Evolutionary conservation across 176 grass and related monocot species (phyloP).

Genomic region (Eleusine indica): DNA sequence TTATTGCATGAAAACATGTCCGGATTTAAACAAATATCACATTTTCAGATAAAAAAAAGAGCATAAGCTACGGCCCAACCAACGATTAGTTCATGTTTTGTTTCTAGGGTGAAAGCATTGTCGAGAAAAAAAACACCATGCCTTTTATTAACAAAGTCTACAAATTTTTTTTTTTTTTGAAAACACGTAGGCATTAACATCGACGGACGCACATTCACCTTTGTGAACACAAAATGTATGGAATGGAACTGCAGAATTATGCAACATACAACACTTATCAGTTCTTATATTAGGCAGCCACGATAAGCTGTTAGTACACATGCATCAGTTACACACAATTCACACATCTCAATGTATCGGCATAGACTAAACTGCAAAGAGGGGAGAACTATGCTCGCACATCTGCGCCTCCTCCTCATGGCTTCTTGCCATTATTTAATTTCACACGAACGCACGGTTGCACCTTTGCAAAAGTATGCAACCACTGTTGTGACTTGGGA

Average conservation of each 20-base stretch:
- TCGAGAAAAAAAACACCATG: no score
- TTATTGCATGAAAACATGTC: no score
- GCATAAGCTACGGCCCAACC: no score
- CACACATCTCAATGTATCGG: background rate
- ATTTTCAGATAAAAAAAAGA: no score
- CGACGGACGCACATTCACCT: no score
- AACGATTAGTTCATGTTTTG: no score
- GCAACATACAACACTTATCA: background rate
- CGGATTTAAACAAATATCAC: no score
- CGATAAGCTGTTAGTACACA: background rate
- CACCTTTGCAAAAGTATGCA: background rate
- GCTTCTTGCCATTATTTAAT: conserved; percentile 10
- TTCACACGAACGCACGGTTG: conserved; percentile 5
- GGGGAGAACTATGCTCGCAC: background rate
- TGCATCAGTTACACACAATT: background rate
- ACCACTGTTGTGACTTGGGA: background rate
- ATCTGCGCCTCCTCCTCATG: conserved; percentile 6
- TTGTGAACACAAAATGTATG: no score
- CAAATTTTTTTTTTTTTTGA: no score
- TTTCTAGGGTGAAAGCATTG: no score
- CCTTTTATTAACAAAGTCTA: no score
- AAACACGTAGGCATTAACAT: no score
- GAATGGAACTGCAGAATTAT: background rate
- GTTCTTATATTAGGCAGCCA: background rate
- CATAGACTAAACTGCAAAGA: background rate